phyloP scores from a whole-genome alignment of 2,329 filamentous ascomycete genomes.

The Lecanosticta acicola region DNA sequence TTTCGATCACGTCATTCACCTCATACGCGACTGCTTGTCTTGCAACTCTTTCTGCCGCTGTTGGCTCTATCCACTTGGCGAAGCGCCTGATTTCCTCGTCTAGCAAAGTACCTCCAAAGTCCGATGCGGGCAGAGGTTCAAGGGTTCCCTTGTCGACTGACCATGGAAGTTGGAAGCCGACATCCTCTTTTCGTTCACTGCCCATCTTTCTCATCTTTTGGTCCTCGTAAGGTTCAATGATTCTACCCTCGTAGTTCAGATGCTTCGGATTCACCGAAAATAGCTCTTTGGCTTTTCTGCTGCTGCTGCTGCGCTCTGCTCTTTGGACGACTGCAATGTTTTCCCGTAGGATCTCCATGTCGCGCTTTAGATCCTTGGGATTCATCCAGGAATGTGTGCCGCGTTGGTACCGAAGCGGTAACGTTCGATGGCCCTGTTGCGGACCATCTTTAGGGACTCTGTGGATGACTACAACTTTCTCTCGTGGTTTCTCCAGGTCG shows the following conservation, averaged over 20 bases:
- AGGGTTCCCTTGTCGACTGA: not conserved
- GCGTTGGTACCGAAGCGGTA: too few relatives aligned
- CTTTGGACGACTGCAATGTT: not conserved
- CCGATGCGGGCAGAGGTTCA: not conserved
- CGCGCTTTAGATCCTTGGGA: too few relatives aligned
- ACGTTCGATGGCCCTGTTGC: not conserved
- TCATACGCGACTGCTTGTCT: conserved; percentile 33
- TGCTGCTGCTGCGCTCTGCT: not conserved
- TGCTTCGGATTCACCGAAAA: not conserved
- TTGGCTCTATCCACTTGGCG: conserved; percentile 41
- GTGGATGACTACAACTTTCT: not conserved
- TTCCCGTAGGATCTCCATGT: not conserved
- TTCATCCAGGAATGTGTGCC: too few relatives aligned
- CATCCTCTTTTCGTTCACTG: too few relatives aligned
- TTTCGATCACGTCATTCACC: conserved; percentile 22
- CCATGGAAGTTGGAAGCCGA: not conserved
- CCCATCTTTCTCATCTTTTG: too few relatives aligned
- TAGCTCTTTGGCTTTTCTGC: not conserved
- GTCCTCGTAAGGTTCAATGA: too few relatives aligned
- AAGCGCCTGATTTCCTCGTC: conserved; percentile 43
- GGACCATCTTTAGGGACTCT: too few relatives aligned
- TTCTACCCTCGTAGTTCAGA: too few relatives aligned
- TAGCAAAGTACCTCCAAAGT: not conserved
- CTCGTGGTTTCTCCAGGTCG: not conserved
- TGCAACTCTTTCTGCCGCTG: conserved; percentile 37